A percentile compares a stretch with the other conserved stretches of the same genome.
Evolutionary conservation across 495 filamentous ascomycete species (phyloP).

Genomic region (Lindgomyces ingoldianus): DNA sequence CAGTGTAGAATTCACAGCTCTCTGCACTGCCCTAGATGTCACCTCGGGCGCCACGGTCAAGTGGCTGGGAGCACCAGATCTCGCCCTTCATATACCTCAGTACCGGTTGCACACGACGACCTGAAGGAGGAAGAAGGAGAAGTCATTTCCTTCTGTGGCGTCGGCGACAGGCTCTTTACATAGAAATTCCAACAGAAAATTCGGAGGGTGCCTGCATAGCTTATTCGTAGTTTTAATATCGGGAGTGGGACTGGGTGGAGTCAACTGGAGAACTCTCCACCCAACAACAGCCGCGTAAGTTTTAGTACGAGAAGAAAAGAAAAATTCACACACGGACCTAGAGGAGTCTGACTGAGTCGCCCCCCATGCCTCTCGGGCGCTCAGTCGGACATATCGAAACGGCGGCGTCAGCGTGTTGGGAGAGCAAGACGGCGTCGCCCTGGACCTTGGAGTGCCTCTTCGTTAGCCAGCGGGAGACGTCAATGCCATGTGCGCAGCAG

Average conservation of each 20-base stretch:
- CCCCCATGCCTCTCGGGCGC: background rate
- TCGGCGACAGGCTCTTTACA: background rate
- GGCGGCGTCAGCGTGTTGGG: background rate
- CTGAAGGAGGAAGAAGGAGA: background rate
- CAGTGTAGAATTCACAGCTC: background rate
- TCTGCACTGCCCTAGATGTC: background rate
- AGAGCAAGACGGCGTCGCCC: background rate
- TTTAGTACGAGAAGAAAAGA: conserved; percentile 5
- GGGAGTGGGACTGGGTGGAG: conserved; percentile 9
- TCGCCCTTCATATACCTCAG: background rate
- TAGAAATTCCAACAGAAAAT: background rate
- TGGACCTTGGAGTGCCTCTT: background rate
- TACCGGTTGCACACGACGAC: background rate
- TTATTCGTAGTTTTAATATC: conserved; percentile 11
- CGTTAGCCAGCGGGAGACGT: background rate
- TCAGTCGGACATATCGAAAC: background rate
- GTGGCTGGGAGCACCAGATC: background rate
- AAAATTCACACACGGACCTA: background rate
- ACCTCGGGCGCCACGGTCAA: background rate
- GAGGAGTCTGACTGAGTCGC: background rate
- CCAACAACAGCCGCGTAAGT: background rate
- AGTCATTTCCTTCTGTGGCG: background rate
- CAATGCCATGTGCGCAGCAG: background rate
- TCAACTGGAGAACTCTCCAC: background rate
- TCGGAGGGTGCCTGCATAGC: conserved; percentile 1